Evolutionary conservation across 371 early-diverging fungal species (phyloP).

Genomic region (Nematocida homosporus): DNA sequence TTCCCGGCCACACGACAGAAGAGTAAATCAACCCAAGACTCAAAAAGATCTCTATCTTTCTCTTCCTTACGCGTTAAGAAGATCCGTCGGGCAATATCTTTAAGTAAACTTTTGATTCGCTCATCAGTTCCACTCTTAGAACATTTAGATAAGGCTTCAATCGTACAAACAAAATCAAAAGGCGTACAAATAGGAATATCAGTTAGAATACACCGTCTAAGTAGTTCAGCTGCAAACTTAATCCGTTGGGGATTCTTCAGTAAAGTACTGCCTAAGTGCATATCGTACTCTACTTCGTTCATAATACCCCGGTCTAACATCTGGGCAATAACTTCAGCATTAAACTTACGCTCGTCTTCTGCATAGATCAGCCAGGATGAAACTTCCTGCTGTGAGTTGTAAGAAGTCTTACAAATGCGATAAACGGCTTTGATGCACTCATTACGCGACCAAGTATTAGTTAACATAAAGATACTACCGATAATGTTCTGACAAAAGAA

Average conservation of each 20-base stretch:
- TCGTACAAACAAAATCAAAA: conserved; percentile 68
- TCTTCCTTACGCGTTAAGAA: conserved; percentile 39
- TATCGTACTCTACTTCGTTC: conserved; percentile 66
- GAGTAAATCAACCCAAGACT: conserved; percentile 12
- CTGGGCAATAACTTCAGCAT: conserved; percentile 57
- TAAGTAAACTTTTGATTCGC: conserved; percentile 36
- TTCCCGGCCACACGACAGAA: conserved; percentile 23
- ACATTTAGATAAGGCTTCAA: conserved; percentile 64
- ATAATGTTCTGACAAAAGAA: conserved; percentile 59
- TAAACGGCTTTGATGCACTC: conserved; percentile 55
- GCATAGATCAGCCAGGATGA: conserved; percentile 67
- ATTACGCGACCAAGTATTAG: conserved; percentile 33
- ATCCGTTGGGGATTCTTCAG: conserved; percentile 51
- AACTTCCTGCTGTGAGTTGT: conserved; percentile 63
- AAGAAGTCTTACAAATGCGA: conserved; percentile 63
- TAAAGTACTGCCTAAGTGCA: conserved; percentile 58
- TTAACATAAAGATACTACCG: conserved; percentile 54
- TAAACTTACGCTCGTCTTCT: conserved; percentile 63
- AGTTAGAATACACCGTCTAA: conserved; percentile 50
- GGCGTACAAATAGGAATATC: conserved; percentile 62
- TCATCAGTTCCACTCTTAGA: conserved; percentile 51
- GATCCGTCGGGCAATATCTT: conserved; percentile 45
- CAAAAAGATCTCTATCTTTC: conserved; percentile 34
- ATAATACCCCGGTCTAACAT: conserved; percentile 66
- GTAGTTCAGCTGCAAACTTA: conserved; percentile 58